Evolutionary conservation across 345 rosid genomes (phyloP), one percentile per base, ranked within the genome.

Genomic region (Iberis pinnata): DNA sequence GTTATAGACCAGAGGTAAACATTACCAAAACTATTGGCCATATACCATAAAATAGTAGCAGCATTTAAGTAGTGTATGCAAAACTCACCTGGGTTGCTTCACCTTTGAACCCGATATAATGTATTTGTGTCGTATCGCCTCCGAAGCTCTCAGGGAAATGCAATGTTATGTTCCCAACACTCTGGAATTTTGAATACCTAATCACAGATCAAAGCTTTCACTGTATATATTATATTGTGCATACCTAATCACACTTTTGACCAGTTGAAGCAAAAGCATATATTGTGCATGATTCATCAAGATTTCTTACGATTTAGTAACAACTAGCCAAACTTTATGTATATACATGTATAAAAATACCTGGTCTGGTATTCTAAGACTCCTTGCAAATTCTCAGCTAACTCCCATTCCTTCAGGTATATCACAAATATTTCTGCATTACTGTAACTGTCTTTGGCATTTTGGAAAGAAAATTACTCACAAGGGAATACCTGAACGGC

Each of bases 71-170:
- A n/a, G 24, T n/a, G 7, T 14, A 18, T 25, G 40, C 50, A 29
- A 57, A 16, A 14, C 33, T 56, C 78, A 86, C 97, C 84, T 88
- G 86, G 10, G 98, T 92, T 32, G 95, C 93, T 88, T 92, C 98
- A 32, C 98, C 98, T 77, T 85, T 92, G 52, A 88, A 83, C 31
- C 98, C 97, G 49, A 92, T 92, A 42, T 81, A 92, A 56, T 70
- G 79, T 66, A 92, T 92, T 68, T 77, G 84, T 43, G 83, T 83
- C 14, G 74, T 74, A 53, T 85, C 89, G 29, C 90, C 93, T 12
- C 89, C 90, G 75, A 83, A 88, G 55, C 78, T 88, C 33, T 77
- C 93, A n/a, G 98, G 93, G 71, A 92, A 85, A 73, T 88, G 95
- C 76, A 92, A 66, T n/a, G 98, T 88, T 60, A 92, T 88, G 53